Evolutionary conservation across 257 asterid genomes (phyloP), one percentile per base, ranked within the genome.

Genomic region (Mentha longifolia): DNA sequence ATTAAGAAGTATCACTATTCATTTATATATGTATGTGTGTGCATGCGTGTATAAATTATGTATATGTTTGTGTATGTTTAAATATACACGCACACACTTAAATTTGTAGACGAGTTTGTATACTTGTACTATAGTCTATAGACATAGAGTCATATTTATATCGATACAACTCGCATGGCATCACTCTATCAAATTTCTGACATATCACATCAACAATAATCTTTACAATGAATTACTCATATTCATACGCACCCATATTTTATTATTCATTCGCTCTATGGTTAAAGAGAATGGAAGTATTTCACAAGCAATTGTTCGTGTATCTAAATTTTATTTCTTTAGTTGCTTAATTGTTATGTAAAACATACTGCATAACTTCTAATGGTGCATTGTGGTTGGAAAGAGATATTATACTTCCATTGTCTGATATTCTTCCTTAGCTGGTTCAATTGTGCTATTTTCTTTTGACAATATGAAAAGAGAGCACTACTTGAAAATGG

Each of bases 331-430:
- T 9, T 15, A 9, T 61, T 9, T n/a, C 51, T 15, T 42, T 68
- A 37, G 57, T 57, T 57, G 28, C 39, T 70, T 45, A 37, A 35
- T 1, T 66, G 46, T 31, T 47, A 47, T 12, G 3, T 43, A 45
- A 70, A 30, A 58, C 41, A 22, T 43, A 46, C 39, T 30, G 30
- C 35, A 30, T 66, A 30, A 49, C 61, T 66, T 16, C 35, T 66
- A 65, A 9, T n/a, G 50, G 17, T 58, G 17, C 25, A 70, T 43
- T 45, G 6, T 58, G 19, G 19, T 19, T 45, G 37, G 22, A 31
- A 46, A 33, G 58, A 2, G 7, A 30, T 7, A 14, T 43, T 10
- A 30, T 13, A 67, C 61, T 30, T 68, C n/a, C 37, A 42, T 11
- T 33, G 7, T 71, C 28, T 46, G 69, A 70, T 43, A 46, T 45